Evolutionary conservation across 768 basidiomycete genomes (phyloP).

Genomic region (Amanita muscaria): DNA sequence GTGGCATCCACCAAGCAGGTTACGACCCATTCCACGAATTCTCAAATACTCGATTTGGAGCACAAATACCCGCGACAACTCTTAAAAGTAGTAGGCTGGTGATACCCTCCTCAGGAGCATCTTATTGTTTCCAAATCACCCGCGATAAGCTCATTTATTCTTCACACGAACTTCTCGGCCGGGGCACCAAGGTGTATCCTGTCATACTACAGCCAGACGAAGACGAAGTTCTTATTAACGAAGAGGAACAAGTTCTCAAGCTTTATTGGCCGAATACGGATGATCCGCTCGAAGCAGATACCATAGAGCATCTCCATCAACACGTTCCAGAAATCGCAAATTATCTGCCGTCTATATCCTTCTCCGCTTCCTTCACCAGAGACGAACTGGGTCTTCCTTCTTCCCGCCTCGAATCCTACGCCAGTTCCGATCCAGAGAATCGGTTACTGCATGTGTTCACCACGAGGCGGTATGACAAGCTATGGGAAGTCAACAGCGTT

Average conservation of each 20-base stretch:
- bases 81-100: neutral
- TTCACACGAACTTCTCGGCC: constrained; percentile 6
- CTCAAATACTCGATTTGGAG: neutral
- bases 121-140: constrained; percentile 3
- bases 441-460: constrained; percentile 4
- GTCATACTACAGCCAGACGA: constrained; percentile 2
- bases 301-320: constrained; percentile 2
- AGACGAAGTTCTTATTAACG: constrained; percentile 2
- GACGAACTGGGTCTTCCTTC: constrained; percentile 1
- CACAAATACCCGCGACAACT: neutral
- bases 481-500: constrained; percentile 7
- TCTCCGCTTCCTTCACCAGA: constrained; percentile 6
- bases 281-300: constrained; percentile 4
- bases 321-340: constrained; percentile 6
- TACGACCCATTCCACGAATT: constrained; percentile 5
- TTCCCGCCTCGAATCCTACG: neutral
- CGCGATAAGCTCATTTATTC: constrained; percentile 2
- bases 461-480: constrained; percentile 6
- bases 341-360: constrained; percentile 3
- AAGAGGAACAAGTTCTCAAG: constrained; percentile 7
- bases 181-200: constrained; percentile 8
- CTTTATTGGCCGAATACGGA: constrained; percentile 4
- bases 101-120: neutral
- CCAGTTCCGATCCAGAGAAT: neutral
- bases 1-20: constrained; percentile 1